These are phyloP conservation scores for Marchantia polymorpha DNA, from an alignment of 225 moss, liverwort and hornwort species.

Conservation along the genomic window DNA sequence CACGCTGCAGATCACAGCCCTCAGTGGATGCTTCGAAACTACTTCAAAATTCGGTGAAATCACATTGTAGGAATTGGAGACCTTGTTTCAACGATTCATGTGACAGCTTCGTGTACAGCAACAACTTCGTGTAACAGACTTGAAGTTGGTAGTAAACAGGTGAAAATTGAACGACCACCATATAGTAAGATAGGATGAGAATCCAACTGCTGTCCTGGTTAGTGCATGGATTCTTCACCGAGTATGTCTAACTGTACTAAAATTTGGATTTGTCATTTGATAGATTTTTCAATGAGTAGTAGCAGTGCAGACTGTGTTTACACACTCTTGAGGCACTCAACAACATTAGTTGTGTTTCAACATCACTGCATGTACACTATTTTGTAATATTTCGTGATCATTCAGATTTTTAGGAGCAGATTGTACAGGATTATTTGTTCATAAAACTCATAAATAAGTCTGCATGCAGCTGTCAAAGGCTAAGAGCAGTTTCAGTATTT, in stretches of 20 bases:
- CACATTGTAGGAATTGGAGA: neutral
- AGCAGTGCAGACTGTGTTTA: neutral
- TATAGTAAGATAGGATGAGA: neutral
- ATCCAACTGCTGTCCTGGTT: neutral
- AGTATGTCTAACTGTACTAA: neutral
- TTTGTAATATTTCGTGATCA: neutral
- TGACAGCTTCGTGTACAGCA: neutral
- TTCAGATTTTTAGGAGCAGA: neutral
- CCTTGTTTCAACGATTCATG: neutral
- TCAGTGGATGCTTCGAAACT: neutral
- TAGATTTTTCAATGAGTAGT: neutral
- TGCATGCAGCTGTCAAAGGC: neutral
- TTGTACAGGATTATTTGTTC: slow-evolving; percentile 18
- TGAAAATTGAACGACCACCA: neutral
- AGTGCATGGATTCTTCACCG: neutral
- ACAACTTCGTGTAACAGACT: neutral
- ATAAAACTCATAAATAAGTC: slow-evolving; percentile 7
- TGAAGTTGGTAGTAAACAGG: neutral
- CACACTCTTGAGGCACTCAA: neutral
- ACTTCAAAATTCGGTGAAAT: slow-evolving; percentile 13
- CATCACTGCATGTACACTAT: neutral
- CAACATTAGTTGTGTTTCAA: neutral
- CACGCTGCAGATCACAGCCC: neutral
- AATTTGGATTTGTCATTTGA: neutral
- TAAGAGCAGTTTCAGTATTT: neutral